Evolutionary conservation across 1,139 yeast genomes (phyloP).

Genomic region (Saccharomyces hybrid): DNA sequence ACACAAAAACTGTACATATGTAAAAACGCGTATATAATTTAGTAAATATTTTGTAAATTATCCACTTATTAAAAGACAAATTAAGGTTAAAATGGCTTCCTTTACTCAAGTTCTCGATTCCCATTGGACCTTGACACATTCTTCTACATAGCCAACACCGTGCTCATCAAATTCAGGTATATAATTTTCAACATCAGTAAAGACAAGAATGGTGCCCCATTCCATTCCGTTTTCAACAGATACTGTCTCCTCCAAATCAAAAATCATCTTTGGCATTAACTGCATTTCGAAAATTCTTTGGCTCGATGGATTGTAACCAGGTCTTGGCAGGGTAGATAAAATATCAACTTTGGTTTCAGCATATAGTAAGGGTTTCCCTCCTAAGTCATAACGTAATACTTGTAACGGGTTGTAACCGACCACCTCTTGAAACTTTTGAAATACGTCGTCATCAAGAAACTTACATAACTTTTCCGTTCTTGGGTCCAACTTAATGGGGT

Average conservation of each 20-base stretch:
- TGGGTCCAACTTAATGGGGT: conserved; percentile 32
- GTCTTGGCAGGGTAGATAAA: conserved; percentile 23
- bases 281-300: conserved; percentile 73
- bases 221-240: conserved; percentile 75
- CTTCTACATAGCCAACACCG: conserved; percentile 78
- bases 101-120: conserved; percentile 37
- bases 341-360: conserved; percentile 41
- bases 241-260: conserved; percentile 59
- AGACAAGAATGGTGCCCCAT: conserved; percentile 91
- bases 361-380: conserved; percentile 68
- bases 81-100: background rate
- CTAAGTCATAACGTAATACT: conserved; percentile 72
- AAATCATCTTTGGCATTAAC: conserved; percentile 86
- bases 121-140: conserved; percentile 96
- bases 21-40: background rate
- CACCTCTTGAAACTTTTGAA: conserved; percentile 67
- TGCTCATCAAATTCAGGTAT: conserved; percentile 52
- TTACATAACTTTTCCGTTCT: conserved; percentile 36
- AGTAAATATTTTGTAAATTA: background rate
- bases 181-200: conserved; percentile 69
- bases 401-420: conserved; percentile 80
- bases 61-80: background rate
- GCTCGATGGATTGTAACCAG: conserved; percentile 53
- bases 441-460: conserved; percentile 64
- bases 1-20: conserved; percentile 6